Evolutionary conservation across 495 filamentous ascomycete species (phyloP).

Genomic region (Cudoniella acicularis): DNA sequence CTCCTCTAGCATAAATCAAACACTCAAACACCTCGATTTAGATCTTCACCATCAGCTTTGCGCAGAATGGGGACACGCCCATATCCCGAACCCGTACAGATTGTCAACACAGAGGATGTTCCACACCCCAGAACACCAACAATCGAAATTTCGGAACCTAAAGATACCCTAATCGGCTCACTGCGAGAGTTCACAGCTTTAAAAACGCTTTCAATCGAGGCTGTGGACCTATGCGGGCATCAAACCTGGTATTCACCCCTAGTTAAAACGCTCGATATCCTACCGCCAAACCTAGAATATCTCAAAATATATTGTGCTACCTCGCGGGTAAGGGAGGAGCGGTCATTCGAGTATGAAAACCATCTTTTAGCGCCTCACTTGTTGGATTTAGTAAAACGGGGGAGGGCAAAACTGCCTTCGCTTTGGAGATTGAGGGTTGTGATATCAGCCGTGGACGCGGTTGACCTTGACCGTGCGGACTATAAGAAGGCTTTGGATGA

Average conservation of each 20-base stretch:
- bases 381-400: not conserved
- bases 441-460: not conserved
- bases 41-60: not conserved
- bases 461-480: not conserved
- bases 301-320: too few relatives aligned
- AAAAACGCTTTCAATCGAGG: constrained; percentile 2
- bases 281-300: not conserved
- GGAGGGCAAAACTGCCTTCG: not conserved
- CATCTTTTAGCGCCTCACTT: not conserved
- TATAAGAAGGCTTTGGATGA: not conserved
- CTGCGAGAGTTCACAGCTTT: not conserved
- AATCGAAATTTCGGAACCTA: too few relatives aligned
- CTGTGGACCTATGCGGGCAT: constrained; percentile 1
- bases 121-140: too few relatives aligned
- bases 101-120: not conserved
- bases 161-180: constrained; percentile 1
- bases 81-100: not conserved
- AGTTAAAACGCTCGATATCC: not conserved
- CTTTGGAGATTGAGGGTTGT: not conserved
- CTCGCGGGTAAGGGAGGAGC: not conserved
- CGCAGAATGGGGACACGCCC: not conserved
- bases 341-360: not conserved
- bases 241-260: not conserved
- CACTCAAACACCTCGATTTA: constrained; percentile 1
- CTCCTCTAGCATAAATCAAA: not conserved